Conservation (phyloP, 2,329 filamentous ascomycete genomes). For the Fusarium sterilihyphosum region DNA sequence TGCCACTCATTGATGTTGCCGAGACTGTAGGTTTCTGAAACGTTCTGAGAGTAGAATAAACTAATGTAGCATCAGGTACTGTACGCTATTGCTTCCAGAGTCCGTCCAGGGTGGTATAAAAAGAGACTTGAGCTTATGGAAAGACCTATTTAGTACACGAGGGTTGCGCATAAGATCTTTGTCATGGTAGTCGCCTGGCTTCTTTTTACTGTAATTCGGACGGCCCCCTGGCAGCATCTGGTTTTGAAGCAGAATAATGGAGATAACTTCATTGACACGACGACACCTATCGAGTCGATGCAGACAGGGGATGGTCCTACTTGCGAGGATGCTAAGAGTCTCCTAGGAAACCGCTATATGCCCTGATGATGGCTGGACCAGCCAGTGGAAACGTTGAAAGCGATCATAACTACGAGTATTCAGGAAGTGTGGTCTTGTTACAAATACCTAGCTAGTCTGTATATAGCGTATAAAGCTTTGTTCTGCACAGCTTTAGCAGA, state of each 20-base stretch:
- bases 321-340: neutral
- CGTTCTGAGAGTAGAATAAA: neutral
- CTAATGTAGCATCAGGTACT: neutral
- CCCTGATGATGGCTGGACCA: neutral
- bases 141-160: constrained; percentile 16
- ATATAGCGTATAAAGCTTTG: neutral
- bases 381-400: neutral
- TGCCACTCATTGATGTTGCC: constrained; percentile 36
- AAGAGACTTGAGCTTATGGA: neutral
- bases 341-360: neutral
- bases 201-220: neutral
- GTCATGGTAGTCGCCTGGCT: neutral
- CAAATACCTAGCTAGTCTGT: neutral
- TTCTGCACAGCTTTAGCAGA: neutral
- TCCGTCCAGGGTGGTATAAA: constrained; percentile 4
- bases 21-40: constrained; percentile 33
- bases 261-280: neutral
- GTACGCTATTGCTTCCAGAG: neutral
- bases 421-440: neutral
- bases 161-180: constrained; percentile 1
- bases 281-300: neutral
- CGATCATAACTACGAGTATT: neutral
- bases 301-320: neutral
- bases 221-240: neutral
- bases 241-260: neutral